A percentile compares a stretch with the other conserved stretches of the same genome.
Evolutionary conservation across 352 stramenopile genomes (phyloP).

Genomic region (Phytophthora citricola): DNA sequence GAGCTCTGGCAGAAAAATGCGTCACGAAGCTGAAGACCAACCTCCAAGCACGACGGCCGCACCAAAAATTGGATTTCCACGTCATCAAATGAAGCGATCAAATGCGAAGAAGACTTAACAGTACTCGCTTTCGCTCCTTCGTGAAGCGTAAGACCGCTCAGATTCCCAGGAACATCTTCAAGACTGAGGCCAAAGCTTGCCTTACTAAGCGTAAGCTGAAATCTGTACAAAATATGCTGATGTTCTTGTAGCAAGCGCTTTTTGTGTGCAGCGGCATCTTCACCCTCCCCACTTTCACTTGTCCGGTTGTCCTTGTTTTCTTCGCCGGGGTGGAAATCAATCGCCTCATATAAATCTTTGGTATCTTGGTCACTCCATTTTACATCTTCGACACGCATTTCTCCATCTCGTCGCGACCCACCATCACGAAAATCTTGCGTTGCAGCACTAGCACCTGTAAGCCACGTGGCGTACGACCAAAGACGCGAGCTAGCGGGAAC

Average conservation of each 20-base stretch:
- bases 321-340: constrained; percentile 78
- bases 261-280: constrained; percentile 27
- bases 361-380: constrained; percentile 89
- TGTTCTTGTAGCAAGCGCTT: constrained; percentile 45
- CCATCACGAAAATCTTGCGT: constrained; percentile 11
- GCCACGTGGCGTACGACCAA: constrained; percentile 83
- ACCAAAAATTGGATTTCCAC: constrained; percentile 81
- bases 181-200: constrained; percentile 61
- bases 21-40: constrained; percentile 74
- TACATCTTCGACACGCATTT: constrained; percentile 52
- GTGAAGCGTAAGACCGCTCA: constrained; percentile 13
- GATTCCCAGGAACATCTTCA: constrained; percentile 35
- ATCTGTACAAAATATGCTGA: constrained; percentile 84
- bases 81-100: constrained; percentile 66
- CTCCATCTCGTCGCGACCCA: constrained; percentile 12
- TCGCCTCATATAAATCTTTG: constrained; percentile 80
- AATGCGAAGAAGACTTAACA: constrained; percentile 17
- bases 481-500: constrained; percentile 52
- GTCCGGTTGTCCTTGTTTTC: constrained; percentile 22
- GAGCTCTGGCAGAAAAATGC: constrained; percentile 65
- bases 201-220: constrained; percentile 65
- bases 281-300: constrained; percentile 28
- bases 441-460: constrained; percentile 41
- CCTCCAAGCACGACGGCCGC: constrained; percentile 64
- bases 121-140: constrained; percentile 14